Evolutionary conservation across 176 grass and related monocot species (phyloP).

Genomic region (Musa troglodytarum): DNA sequence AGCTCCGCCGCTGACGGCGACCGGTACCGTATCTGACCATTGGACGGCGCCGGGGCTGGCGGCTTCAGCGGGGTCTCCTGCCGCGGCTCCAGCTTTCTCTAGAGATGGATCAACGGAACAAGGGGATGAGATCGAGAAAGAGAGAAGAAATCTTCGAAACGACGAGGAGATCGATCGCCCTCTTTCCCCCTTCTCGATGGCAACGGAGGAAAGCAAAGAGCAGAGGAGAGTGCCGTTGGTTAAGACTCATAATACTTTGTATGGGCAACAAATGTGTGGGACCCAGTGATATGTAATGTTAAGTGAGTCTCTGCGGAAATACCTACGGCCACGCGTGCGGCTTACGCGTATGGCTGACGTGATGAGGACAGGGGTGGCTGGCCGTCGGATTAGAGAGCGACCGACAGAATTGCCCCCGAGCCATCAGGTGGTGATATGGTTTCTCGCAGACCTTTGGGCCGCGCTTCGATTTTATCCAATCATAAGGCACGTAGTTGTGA

Average conservation of each 20-base stretch:
- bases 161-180: background rate
- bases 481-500: no score
- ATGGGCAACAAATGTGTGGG: background rate
- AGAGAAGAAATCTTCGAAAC: background rate
- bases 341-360: background rate
- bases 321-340: background rate
- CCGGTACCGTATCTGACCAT: constrained; percentile 79
- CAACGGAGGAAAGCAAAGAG: background rate
- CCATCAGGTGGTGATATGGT: no score
- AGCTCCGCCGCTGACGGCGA: constrained; percentile 64
- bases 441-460: no score
- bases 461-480: no score
- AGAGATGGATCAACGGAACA: background rate
- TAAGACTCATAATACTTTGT: background rate
- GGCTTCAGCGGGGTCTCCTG: constrained; percentile 46
- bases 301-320: background rate
- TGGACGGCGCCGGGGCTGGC: constrained; percentile 36
- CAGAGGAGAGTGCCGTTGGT: background rate
- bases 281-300: background rate
- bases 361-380: background rate
- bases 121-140: background rate
- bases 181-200: background rate
- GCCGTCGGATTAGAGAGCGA: background rate
- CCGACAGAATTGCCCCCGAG: no score
- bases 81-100: constrained; percentile 55